Conservation (phyloP, 306 rosid species). For the Vigna unguiculata region DNA sequence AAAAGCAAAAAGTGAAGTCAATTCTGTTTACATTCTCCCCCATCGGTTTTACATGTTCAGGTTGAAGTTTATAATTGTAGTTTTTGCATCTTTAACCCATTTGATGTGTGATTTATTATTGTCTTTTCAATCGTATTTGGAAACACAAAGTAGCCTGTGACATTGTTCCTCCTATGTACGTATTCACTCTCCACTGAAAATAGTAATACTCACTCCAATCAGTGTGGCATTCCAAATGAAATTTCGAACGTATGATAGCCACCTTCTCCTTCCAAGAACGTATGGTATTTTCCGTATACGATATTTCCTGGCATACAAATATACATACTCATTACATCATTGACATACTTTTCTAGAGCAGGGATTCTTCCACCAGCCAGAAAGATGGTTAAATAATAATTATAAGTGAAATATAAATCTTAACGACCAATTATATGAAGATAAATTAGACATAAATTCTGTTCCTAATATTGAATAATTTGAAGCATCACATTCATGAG, state of each 20-base stretch:
- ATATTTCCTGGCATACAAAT: constrained; percentile 1
- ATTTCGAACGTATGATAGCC: constrained; percentile 15
- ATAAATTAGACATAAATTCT: no score
- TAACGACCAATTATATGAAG: no score
- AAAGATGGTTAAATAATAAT: no score
- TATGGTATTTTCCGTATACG: background rate
- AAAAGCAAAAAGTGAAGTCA: background rate
- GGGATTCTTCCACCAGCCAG: constrained; percentile 24
- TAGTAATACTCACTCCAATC: constrained; percentile 19
- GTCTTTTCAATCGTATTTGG: background rate
- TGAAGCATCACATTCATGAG: background rate
- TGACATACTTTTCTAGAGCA: background rate
- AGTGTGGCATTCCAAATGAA: constrained; percentile 7
- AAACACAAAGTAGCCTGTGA: constrained; percentile 9
- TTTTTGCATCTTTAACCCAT: background rate
- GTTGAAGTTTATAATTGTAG: background rate
- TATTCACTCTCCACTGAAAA: constrained; percentile 42
- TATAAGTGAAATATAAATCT: no score
- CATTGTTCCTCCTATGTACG: constrained; percentile 39
- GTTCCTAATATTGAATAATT: background rate
- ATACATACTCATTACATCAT: background rate
- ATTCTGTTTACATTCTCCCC: background rate
- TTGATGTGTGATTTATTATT: background rate
- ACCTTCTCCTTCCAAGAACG: constrained; percentile 13
- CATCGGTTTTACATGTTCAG: no score